Evolutionary conservation across 2,329 filamentous ascomycete species (phyloP), one percentile per base, ranked within the genome.

Genomic region (Pleurostoma richardsiae): DNA sequence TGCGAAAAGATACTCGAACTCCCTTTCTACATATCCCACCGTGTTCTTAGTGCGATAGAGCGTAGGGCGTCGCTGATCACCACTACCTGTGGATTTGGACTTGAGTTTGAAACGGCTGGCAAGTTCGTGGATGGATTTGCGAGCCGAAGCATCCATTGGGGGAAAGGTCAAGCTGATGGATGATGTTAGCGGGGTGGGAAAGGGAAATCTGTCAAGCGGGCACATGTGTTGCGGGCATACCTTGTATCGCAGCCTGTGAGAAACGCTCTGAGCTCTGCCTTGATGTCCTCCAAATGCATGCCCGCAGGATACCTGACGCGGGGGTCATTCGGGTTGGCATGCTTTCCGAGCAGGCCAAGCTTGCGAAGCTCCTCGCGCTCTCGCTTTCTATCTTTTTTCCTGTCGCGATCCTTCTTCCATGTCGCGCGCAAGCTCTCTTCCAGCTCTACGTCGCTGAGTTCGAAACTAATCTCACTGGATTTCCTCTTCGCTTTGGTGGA

Each of bases 21-120:
- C 73, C 26, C 72, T 69, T 38, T 83, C 77, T 5, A 79, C 73
- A 54, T 83, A 89, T 2, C 68, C 66, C 0, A 75, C 62, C 0
- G 90, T 96, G 27, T 76, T 73, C 3, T 72, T 71, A 0, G 87
- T 92, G 57, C 91, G 90, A 52, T 85, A 84, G 3, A 97, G 74
- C 1, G 88, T 76, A 0, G 90, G 87, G 54, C 88, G 89, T 29
- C 94, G 83, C 43, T 81, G 77, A 27, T 79, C 76, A 6, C 85
- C 90, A 43, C 78, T 78, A 2, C 92, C 92, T 26, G 80, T 78
- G 0, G 91, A 96, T 59, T 91, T 89, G 3, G 91, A 96, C 53
- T 86, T 92, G 49, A 97, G 70, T 11, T 82, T 83, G 61, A 96
- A 81, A 36, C 77, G 77, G 56, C 80, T 80, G 10, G 89, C 90